Conservation (phyloP, 2,329 filamentous ascomycete species). For the Xylaria sp. region DNA sequence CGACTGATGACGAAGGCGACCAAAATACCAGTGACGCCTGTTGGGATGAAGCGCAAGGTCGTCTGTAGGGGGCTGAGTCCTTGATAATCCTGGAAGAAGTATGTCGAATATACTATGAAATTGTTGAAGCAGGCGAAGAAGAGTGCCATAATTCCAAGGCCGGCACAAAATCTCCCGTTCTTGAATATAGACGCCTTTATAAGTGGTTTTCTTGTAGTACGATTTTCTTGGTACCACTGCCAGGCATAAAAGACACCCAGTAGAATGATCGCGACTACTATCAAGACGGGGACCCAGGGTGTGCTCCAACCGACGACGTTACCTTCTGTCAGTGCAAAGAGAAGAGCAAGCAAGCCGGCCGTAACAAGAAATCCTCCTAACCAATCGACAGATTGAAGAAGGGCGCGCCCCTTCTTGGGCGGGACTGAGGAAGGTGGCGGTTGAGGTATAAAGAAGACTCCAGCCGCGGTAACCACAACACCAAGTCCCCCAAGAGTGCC, state of each 20-base stretch:
- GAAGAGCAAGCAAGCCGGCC: constrained; percentile 66
- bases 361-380: constrained; percentile 72
- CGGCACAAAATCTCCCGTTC: constrained; percentile 67
- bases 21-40: constrained; percentile 67
- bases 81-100: constrained; percentile 76
- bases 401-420: constrained; percentile 41
- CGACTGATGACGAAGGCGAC: constrained; percentile 65
- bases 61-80: constrained; percentile 70
- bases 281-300: constrained; percentile 68
- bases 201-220: constrained; percentile 62
- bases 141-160: constrained; percentile 71
- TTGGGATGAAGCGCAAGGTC: constrained; percentile 74
- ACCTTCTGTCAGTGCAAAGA: constrained; percentile 75
- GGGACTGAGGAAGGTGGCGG: constrained; percentile 51
- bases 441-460: constrained; percentile 68
- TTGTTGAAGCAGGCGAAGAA: constrained; percentile 77
- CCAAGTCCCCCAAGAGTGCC: constrained; percentile 71
- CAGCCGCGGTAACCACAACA: constrained; percentile 64
- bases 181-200: constrained; percentile 73
- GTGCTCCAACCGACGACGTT: constrained; percentile 75
- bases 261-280: constrained; percentile 67
- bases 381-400: constrained; percentile 70
- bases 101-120: constrained; percentile 73
- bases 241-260: constrained; percentile 67
- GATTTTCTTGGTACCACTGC: constrained; percentile 68